phyloP scores from a whole-genome alignment of 768 basidiomycete species.

The Podaxis rugospora region DNA sequence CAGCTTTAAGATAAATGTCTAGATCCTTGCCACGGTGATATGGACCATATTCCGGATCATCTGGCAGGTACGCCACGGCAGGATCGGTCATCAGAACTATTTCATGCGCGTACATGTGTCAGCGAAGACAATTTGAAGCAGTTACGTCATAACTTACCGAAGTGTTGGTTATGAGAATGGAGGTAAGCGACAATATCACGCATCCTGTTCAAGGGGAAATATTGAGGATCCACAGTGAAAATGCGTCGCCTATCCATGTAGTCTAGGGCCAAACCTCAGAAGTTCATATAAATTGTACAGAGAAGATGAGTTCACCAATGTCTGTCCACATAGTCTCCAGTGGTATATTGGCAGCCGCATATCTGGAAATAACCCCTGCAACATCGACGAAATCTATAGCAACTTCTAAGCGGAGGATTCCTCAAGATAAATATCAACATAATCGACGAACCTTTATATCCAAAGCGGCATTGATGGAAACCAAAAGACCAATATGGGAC shows the following conservation, averaged over 20 bases:
- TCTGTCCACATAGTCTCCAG: slow-evolving; percentile 81
- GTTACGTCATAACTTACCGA: slow-evolving; percentile 31
- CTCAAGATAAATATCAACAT: not conserved
- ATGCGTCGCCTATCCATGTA: slow-evolving; percentile 67
- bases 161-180: slow-evolving; percentile 56
- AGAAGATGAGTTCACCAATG: slow-evolving; percentile 40
- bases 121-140: not conserved
- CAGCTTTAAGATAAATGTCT: not conserved
- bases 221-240: slow-evolving; percentile 65
- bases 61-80: slow-evolving; percentile 50
- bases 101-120: not conserved
- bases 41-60: slow-evolving; percentile 40
- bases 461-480: slow-evolving; percentile 69
- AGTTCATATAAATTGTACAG: not conserved
- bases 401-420: not conserved
- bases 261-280: slow-evolving; percentile 29
- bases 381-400: slow-evolving; percentile 56
- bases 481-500: slow-evolving; percentile 76
- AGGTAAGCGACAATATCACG: slow-evolving; percentile 62
- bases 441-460: slow-evolving; percentile 47
- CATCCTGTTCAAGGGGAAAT: slow-evolving; percentile 61
- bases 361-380: slow-evolving; percentile 56
- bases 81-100: slow-evolving; percentile 74
- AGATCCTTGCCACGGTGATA: slow-evolving; percentile 45
- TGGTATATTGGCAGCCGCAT: slow-evolving; percentile 57